Conservation (phyloP, 2,329 filamentous ascomycete species). For the Aspergillus novofumigatus region DNA sequence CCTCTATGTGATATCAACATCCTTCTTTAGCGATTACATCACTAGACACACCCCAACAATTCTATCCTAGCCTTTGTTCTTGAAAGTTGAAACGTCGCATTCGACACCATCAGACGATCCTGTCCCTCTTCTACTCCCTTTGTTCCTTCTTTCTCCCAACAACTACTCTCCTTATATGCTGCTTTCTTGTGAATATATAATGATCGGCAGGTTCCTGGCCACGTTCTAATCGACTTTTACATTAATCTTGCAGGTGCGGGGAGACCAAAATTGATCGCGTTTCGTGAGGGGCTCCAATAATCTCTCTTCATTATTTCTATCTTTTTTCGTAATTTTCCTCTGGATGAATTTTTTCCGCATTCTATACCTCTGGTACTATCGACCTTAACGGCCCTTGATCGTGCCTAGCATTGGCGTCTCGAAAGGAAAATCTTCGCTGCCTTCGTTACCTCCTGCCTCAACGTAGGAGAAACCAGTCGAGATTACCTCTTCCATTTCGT, state of each 20-base stretch:
- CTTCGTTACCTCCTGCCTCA: not conserved
- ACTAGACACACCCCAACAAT: not conserved
- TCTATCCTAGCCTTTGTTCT: not conserved
- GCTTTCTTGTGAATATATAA: not conserved
- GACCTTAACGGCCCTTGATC: not conserved
- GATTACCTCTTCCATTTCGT: not conserved
- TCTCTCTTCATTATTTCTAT: conserved; percentile 1
- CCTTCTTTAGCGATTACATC: not conserved
- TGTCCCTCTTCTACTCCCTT: not conserved
- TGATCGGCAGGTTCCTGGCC: not conserved
- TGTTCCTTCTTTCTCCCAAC: conserved; percentile 1
- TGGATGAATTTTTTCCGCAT: not conserved
- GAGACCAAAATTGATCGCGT: conserved; percentile 4
- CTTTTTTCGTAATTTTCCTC: not conserved
- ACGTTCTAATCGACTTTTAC: not conserved
- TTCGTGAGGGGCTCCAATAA: conserved; percentile 1
- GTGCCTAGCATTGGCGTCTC: not conserved
- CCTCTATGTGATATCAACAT: not conserved
- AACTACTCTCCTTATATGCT: conserved; percentile 1
- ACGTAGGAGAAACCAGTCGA: not conserved
- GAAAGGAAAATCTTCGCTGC: not conserved
- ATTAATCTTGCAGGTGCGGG: conserved; percentile 4
- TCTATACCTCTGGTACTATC: not conserved
- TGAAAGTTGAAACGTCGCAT: not conserved
- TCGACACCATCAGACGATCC: not conserved